Evolutionary conservation across 768 basidiomycete genomes (phyloP).

Genomic region (Leucogyrophana mollusca): DNA sequence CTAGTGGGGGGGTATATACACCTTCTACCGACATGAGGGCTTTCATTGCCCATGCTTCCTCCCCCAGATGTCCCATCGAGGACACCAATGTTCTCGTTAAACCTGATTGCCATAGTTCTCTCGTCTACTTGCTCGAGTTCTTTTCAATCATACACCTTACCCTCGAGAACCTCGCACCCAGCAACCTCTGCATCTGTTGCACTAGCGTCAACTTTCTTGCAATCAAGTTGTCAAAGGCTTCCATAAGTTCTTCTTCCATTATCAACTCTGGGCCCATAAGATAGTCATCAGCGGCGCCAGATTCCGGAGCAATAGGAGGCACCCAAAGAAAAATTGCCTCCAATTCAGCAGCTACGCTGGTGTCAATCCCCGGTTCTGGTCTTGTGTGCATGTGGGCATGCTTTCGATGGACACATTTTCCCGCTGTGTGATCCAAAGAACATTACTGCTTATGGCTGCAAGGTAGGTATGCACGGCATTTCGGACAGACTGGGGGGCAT

Average conservation of each 20-base stretch:
- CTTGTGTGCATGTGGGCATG: background rate
- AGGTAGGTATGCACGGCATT: conserved; percentile 1
- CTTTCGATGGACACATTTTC: background rate
- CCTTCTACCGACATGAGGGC: too few species aligned
- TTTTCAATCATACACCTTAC: background rate
- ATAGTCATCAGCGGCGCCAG: background rate
- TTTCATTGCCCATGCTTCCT: too few species aligned
- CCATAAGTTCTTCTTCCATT: background rate
- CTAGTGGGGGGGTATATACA: too few species aligned
- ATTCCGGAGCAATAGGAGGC: background rate
- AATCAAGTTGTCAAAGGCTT: background rate
- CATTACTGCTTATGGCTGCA: background rate
- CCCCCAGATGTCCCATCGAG: too few species aligned
- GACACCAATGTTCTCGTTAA: too few species aligned
- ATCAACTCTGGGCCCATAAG: background rate
- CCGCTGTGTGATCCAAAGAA: background rate
- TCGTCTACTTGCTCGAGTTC: background rate
- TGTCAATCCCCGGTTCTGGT: background rate
- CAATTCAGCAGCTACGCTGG: background rate
- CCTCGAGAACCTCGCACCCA: background rate
- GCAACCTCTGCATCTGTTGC: background rate
- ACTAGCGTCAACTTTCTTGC: background rate
- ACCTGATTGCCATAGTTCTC: background rate
- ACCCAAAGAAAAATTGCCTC: background rate
- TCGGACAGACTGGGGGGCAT: background rate